Evolutionary conservation across 2,329 filamentous ascomycete genomes (phyloP), one percentile per base, ranked within the genome.

Genomic region (Exserohilum turcica): DNA sequence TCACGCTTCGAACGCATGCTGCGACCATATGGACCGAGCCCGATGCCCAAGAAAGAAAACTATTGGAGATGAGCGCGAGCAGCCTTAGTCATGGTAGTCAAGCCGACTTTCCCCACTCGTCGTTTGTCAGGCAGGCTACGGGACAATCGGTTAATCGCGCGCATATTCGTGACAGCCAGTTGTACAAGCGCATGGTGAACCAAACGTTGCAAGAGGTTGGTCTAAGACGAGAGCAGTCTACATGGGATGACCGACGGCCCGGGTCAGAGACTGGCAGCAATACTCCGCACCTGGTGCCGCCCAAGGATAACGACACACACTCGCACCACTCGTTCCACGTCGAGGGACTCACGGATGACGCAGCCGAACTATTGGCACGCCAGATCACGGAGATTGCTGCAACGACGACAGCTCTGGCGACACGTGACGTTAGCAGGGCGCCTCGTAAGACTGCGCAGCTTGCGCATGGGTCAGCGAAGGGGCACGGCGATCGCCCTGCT

Each of bases 361-460:
- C 96, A 62, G 96, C 92, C 71, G 86, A 87, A 63, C 84, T 84
- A 28, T 80, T 97, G 13, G 87, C 91, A 18, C 90, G 91, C 40
- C 91, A 95, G 67, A 91, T 97, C 13, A 91, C 92, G 3, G 94
- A 97, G 76, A 90, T 97, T 72, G 93, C 93, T 6, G 93, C 94
- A 6, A 94, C 92, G 0, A 92, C 92, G 15, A 92, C 91, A 0
- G 88, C 92, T 2, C 85, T 96, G 59, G 93, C 92, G 40, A 90
- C 92, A 37, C 85, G 90, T 56, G 92, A 97, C 76, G 87, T 85
- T 3, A 79, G 81, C 13, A 80, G 80, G 48, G 75, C 77, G 27
- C 78, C 82, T 38, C 81, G 81, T 40, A 84, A 80, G 54, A 70
- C 78, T 18, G 78, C 82, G 15, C 72, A 76, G 6, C 74, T 79